Evolutionary conservation across 495 filamentous ascomycete genomes (phyloP), one percentile per base, ranked within the genome.

Genomic region (Aspergillus steynii): DNA sequence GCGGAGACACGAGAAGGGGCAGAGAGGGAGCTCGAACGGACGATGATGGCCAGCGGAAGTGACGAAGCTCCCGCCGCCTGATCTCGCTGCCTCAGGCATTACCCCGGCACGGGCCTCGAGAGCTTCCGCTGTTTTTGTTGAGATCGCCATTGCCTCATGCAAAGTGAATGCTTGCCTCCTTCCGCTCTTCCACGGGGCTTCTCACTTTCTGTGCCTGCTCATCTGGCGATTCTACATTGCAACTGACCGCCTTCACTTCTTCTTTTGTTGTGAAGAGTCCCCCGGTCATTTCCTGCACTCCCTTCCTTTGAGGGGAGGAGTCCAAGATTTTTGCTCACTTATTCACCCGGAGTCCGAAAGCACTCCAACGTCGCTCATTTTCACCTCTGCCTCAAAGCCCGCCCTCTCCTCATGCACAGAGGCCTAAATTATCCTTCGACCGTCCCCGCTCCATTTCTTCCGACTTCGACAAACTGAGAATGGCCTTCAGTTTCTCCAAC

Each of bases 401-500:
- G 7, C 66, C 69, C 15, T 74, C 68, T 56, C 68, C 72, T 68
- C 74, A 80, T 80, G 78, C 73, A 66, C 65, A 68, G 53, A 74
- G 61, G 65, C 58, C 63, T 42, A 59, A 58, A 27, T 61, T 65
- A 65, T 68, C 67, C 55, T 56, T 77, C 65, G 75, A 77, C 58
- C 67, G 66, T 53, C 66, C 66, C 58, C 73, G 70, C 71, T 66
- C 78, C 58, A 61, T 80, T 60, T 76, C 77, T 65, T 72, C 72
- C 26, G 70, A 76, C 31, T 65, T 78, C 29, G 64, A 73, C n/a
- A 68, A 60, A 61, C 70, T 78, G 55, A 84, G 72, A 65, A 94
- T 93, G 89, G 85, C 90, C 10, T 92, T 92, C 72, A 77, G 79
- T 69, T 86, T 88, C 4, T 65, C 76, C 26, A 66, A 54, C 57